A percentile compares a stretch with the other conserved stretches of the same genome.
These are phyloP conservation scores for Penicillium salamii DNA, from an alignment of 495 filamentous ascomycete genomes.

Conservation along the genomic window DNA sequence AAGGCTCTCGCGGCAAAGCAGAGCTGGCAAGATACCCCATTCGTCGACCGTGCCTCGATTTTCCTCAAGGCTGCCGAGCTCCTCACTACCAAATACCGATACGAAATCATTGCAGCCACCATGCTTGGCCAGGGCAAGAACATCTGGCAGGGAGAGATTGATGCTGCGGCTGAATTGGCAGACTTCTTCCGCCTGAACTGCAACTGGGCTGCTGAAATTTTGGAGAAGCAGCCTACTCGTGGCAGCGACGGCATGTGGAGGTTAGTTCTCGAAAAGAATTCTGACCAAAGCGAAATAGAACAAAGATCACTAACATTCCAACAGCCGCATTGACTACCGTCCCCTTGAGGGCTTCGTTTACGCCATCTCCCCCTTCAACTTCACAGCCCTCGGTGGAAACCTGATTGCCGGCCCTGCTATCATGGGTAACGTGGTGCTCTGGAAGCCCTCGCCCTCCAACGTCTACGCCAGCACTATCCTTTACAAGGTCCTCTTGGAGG, in stretches of 20 bases:
- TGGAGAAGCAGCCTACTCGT: conserved; percentile 67
- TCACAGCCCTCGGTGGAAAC: conserved; percentile 82
- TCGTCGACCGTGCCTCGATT: conserved; percentile 83
- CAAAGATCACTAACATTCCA: conserved; percentile 5
- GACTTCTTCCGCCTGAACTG: conserved; percentile 89
- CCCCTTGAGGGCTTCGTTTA: conserved; percentile 88
- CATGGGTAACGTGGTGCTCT: conserved; percentile 83
- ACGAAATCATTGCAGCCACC: conserved; percentile 88
- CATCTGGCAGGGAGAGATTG: conserved; percentile 95
- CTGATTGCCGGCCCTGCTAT: conserved; percentile 70
- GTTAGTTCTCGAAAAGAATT: conserved; percentile 16
- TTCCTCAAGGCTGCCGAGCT: conserved; percentile 95
- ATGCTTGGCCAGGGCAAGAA: conserved; percentile 98
- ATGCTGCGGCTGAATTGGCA: conserved; percentile 84
- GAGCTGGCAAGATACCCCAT: conserved; percentile 78
- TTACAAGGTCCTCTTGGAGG: conserved; percentile 83
- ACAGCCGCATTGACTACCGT: conserved; percentile 68
- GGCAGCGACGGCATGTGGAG: conserved; percentile 67
- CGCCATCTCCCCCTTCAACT: conserved; percentile 84
- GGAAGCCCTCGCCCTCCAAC: conserved; percentile 81
- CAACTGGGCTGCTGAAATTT: conserved; percentile 70
- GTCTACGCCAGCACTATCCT: conserved; percentile 72
- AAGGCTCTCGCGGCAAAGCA: conserved; percentile 78
- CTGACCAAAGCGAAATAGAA: background rate
- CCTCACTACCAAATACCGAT: conserved; percentile 83